phyloP scores from a whole-genome alignment of 352 stramenopile species.

The Thalassiosira mediterranea region DNA sequence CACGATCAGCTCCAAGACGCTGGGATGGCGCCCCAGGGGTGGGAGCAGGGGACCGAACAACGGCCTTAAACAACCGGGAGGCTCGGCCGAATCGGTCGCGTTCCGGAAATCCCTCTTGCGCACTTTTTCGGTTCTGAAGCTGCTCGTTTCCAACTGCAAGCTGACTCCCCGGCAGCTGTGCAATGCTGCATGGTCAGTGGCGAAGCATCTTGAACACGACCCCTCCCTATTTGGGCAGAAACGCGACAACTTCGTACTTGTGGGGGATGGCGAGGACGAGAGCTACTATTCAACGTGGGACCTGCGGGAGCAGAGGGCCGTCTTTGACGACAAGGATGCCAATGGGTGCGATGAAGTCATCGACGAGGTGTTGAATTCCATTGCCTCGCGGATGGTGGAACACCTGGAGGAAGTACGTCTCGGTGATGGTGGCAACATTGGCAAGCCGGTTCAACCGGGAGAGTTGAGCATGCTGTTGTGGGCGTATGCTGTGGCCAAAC shows the following conservation, averaged over 20 bases:
- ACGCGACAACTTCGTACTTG: conserved; percentile 15
- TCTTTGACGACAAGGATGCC: conserved; percentile 18
- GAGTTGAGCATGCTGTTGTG: conserved; percentile 78
- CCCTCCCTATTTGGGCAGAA: conserved; percentile 35
- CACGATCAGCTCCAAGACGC: conserved; percentile 65
- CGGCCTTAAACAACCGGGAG: no score
- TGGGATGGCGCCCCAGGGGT: conserved; percentile 18
- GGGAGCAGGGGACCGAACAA: neutral
- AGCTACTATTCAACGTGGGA: conserved; percentile 27
- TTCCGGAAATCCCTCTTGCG: no score
- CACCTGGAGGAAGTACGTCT: conserved; percentile 38
- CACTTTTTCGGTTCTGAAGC: no score
- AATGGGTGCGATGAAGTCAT: conserved; percentile 29
- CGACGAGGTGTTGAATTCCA: conserved; percentile 62
- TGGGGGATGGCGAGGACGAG: conserved; percentile 7
- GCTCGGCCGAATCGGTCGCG: no score
- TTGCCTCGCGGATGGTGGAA: conserved; percentile 54
- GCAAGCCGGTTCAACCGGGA: conserved; percentile 40
- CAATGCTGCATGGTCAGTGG: conserved; percentile 74
- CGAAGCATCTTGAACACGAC: conserved; percentile 67
- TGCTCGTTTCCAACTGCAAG: conserved; percentile 43
- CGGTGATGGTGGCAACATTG: conserved; percentile 12
- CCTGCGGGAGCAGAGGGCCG: conserved; percentile 20
- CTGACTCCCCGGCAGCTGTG: conserved; percentile 69
- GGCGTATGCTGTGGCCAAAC: conserved; percentile 66